These are phyloP conservation scores for Metschnikowia reukaufii DNA, from an alignment of 805 yeast genomes.

Conservation along the genomic window DNA sequence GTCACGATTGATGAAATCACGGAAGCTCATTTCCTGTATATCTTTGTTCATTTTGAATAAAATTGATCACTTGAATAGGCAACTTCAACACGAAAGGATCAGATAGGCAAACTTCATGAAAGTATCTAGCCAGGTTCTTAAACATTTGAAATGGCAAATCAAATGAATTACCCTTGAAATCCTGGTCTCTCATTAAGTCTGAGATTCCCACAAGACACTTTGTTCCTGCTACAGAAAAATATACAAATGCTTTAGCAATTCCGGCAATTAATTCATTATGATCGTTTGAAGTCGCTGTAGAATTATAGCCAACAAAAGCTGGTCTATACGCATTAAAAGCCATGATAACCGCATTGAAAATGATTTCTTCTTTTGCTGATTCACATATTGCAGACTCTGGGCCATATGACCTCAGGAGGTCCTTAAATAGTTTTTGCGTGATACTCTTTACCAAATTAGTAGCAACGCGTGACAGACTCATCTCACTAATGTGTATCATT, in stretches of 20 bases:
- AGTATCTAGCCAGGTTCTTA: not conserved
- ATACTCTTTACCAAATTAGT: not conserved
- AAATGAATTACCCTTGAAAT: not conserved
- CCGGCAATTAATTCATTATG: not conserved
- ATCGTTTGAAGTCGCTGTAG: not conserved
- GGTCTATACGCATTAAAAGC: not conserved
- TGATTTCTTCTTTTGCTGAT: not conserved
- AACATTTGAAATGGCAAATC: not conserved
- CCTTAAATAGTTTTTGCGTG: not conserved
- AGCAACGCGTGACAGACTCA: not conserved
- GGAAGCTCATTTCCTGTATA: not conserved
- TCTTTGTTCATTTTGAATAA: not conserved
- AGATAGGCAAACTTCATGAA: not conserved
- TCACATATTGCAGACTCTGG: not conserved
- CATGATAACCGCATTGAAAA: not conserved
- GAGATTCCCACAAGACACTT: not conserved
- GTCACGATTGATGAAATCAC: not conserved
- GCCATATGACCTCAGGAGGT: not conserved
- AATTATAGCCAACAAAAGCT: not conserved
- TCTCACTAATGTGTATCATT: not conserved
- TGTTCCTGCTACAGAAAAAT: not conserved
- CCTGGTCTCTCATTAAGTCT: not conserved
- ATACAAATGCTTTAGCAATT: not conserved
- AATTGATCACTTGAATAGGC: not conserved
- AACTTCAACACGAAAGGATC: not conserved